Base-by-base conservation (phyloP, 1,284 basidiomycete genomes). In the Athelia psychrophila region DNA sequence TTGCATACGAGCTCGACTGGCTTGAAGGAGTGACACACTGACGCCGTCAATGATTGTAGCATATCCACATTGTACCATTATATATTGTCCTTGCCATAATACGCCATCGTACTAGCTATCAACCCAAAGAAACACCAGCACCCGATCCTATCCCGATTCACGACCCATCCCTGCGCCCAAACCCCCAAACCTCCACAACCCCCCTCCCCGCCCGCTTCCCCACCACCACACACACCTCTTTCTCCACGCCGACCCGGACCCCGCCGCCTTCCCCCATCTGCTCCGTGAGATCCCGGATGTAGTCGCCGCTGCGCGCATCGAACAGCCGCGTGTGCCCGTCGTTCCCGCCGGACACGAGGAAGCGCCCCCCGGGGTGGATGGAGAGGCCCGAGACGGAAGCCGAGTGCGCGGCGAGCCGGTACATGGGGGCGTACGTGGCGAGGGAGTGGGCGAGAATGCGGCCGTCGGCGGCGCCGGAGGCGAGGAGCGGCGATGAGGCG, bases 391-490 rank as follows among this genome's bases (percentile, higher is more conserved):
- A 95, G 23, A 98, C 92, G 36, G 86, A 88, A 54, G 93, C 94
- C 71, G 95, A 92, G 75, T 98, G 95, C 2, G 93, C 93, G 0
- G 80, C 75, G 55, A 88, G 80, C 20, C 82, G 77, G 60, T 86
- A 81, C 44, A 75, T 64, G 40, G 73, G 38, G 55, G 59, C 56
- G 52, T 62, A 74, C 42, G 81, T 81, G 30, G 72, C 67, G 19
- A 97, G 78, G 45, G 87, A 83, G 70, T 95, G 98, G 27, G 92
- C 88, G 64, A 98, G 93, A 35, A 98, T 90, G 1, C 93, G 85
- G 1, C 96, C 96, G 63, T 98, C 95, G 1, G 94, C 94, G 18
- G 93, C 95, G 46, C 94, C 95, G 0, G 95, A 97, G 42, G 89
- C 88, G 51, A 98, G 84, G 24, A 88, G n/a, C n/a, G 27, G 92